Base-by-base conservation (phyloP, 2,329 filamentous ascomycete genomes). In the Thermothelomyces thermophilus region DNA sequence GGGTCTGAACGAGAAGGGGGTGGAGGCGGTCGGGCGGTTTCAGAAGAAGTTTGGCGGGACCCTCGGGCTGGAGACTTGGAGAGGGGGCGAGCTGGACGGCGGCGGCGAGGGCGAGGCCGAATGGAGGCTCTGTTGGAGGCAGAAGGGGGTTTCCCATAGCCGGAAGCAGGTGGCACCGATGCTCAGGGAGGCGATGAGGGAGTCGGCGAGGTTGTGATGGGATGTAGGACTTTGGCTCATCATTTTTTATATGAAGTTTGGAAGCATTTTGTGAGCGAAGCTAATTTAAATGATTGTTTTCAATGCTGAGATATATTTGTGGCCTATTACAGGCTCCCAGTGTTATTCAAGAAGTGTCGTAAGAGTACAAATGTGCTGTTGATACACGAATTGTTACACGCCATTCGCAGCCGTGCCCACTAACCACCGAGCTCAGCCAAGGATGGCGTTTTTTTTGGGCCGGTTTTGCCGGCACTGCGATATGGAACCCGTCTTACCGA, bases 141-240 rank as follows among this genome's bases (percentile, higher is more conserved):
- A 91, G 68, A 71, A 73, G 17, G 75, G 77, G 53, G 60, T 84
- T 36, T 75, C 76, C 39, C 70, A 78, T 50, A 84, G 81, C 59
- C 71, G 83, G 56, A 86, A 86, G 66, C 82, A 88, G 64, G 75
- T 91, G 22, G 83, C 80, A 28, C 79, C 85, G 11, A 71, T 86
- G 57, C 60, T 86, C 61, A 75, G 82, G 50, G 76, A 84, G 56
- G 74, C 72, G 0, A 70, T 82, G 62, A 68, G 66, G 57, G 58
- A 56, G 39, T 50, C 51, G 16, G 54, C 60, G n/a, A 65, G 56
- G 47, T 42, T 61, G 16, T 60, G 41, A 55, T 11, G 8, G 19
- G 30, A 16, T 31, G 30, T 31, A 31, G 9, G 14, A 14, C 14
- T 31, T 31, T 31, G 30, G 30, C 14, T 10, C 30, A 10, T 31